Conservation (phyloP, 495 filamentous ascomycete genomes). For the Xylaria acuta region DNA sequence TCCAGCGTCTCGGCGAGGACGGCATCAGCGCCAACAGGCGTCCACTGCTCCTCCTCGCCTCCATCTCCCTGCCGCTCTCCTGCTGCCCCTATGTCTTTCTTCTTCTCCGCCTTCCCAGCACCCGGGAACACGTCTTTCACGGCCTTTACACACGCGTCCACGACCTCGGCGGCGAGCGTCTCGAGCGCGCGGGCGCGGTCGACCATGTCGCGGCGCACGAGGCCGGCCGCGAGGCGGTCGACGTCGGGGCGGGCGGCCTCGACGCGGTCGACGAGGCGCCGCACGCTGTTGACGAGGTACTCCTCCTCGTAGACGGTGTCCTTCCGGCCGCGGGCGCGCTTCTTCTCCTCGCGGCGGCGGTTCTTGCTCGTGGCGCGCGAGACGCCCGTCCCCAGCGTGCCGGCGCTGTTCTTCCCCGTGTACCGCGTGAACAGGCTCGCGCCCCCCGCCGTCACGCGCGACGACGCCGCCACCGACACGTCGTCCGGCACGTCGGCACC, state of each 20-base stretch:
- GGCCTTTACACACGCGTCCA: slow-evolving; percentile 67
- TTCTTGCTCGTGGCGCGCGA: slow-evolving; percentile 84
- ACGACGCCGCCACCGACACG: slow-evolving; percentile 85
- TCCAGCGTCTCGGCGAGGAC: slow-evolving; percentile 58
- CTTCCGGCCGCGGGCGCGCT: slow-evolving; percentile 91
- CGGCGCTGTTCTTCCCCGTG: slow-evolving; percentile 70
- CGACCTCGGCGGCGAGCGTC: slow-evolving; percentile 70
- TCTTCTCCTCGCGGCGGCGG: slow-evolving; percentile 85
- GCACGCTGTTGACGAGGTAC: slow-evolving; percentile 86
- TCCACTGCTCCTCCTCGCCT: slow-evolving; percentile 40
- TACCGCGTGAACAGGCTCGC: slow-evolving; percentile 91
- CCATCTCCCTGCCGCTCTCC: slow-evolving; percentile 38
- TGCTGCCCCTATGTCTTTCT: slow-evolving; percentile 20
- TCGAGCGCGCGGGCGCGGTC: slow-evolving; percentile 84
- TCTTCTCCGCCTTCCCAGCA: slow-evolving; percentile 29
- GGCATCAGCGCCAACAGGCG: slow-evolving; percentile 55
- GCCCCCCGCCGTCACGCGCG: slow-evolving; percentile 71
- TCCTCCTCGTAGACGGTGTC: slow-evolving; percentile 98
- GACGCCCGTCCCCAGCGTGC: slow-evolving; percentile 69
- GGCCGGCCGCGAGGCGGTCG: slow-evolving; percentile 70
- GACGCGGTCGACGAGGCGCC: slow-evolving; percentile 84
- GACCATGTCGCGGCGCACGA: slow-evolving; percentile 81
- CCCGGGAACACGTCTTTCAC: slow-evolving; percentile 71
- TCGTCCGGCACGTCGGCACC: slow-evolving; percentile 84
- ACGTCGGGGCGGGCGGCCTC: slow-evolving; percentile 72